These are phyloP conservation scores for Diplodia intermedia DNA, from an alignment of 2,329 filamentous ascomycete species.

Conservation along the genomic window DNA sequence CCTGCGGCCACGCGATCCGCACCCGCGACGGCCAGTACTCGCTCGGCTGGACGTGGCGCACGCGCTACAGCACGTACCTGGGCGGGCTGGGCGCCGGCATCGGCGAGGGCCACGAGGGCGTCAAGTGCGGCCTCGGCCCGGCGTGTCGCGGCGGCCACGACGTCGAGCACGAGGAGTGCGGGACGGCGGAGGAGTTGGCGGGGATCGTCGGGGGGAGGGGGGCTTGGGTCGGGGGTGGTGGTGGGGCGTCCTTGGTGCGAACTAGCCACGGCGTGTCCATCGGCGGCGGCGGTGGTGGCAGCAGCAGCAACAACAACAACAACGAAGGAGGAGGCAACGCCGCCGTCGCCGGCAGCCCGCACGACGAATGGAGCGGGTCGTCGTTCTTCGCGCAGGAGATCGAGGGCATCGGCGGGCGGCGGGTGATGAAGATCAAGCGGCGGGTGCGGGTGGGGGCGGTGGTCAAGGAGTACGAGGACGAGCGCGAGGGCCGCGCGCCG, in stretches of 20 bases:
- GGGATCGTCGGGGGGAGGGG: background rate
- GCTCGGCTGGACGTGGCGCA: slow-evolving; percentile 87
- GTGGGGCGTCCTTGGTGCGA: background rate
- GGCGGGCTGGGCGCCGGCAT: slow-evolving; percentile 86
- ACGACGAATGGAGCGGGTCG: slow-evolving; percentile 57
- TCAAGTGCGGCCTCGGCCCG: slow-evolving; percentile 82
- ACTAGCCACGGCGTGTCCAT: slow-evolving; percentile 5
- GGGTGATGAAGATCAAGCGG: slow-evolving; percentile 87
- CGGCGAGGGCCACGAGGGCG: slow-evolving; percentile 85
- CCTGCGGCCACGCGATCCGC: slow-evolving; percentile 77
- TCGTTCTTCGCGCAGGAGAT: slow-evolving; percentile 89
- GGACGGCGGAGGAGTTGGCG: slow-evolving; percentile 16
- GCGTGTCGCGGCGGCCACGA: slow-evolving; percentile 77
- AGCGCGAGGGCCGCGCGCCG: slow-evolving; percentile 52
- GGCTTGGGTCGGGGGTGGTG: no score
- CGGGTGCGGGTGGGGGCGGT: slow-evolving; percentile 82
- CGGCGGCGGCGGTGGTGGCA: background rate
- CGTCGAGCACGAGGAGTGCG: slow-evolving; percentile 85
- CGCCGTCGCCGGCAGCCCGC: slow-evolving; percentile 47
- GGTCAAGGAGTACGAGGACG: slow-evolving; percentile 82
- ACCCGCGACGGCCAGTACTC: slow-evolving; percentile 65
- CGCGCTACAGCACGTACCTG: slow-evolving; percentile 77
- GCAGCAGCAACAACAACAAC: background rate
- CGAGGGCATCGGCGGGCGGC: slow-evolving; percentile 84
- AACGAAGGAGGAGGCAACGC: slow-evolving; percentile 36